Percentiles rank a stretch among this genome's conserved stretches.
These are phyloP conservation scores for Geranium incanum DNA, from an alignment of 441 rosid genomes.

Conservation along the genomic window DNA sequence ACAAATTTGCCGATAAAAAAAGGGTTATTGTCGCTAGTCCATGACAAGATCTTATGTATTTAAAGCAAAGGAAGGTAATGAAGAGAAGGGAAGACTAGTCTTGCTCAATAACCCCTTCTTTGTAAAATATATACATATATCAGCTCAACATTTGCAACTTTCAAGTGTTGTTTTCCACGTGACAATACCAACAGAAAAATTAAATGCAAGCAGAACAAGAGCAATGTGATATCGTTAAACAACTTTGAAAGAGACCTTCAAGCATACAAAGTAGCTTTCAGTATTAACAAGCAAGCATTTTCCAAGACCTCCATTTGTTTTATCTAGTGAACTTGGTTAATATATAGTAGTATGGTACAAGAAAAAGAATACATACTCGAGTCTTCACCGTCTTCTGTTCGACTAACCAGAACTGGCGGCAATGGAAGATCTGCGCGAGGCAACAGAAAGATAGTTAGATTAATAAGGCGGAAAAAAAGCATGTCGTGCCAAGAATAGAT, in stretches of 20 bases:
- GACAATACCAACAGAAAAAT: neutral
- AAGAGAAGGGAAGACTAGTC: too few relatives aligned
- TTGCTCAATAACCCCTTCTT: too few relatives aligned
- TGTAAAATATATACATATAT: too few relatives aligned
- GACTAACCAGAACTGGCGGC: constrained; percentile 66
- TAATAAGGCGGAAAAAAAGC: too few relatives aligned
- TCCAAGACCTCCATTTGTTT: neutral
- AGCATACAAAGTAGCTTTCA: neutral
- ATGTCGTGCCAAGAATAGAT: neutral
- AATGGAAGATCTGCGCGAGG: constrained; percentile 54
- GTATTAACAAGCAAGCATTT: neutral
- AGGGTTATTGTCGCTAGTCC: too few relatives aligned
- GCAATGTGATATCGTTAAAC: neutral
- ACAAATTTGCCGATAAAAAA: too few relatives aligned
- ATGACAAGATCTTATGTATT: too few relatives aligned
- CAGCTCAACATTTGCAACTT: neutral
- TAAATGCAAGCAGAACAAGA: neutral
- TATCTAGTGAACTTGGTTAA: neutral
- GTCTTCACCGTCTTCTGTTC: constrained; percentile 79
- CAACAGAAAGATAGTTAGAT: neutral
- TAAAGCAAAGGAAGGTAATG: too few relatives aligned
- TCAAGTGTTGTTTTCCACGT: too few relatives aligned
- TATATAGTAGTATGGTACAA: neutral
- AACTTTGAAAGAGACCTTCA: neutral
- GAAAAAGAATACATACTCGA: constrained; percentile 43